Evolutionary conservation across 1,284 basidiomycete genomes (phyloP).

Genomic region (Austroboletus rostrupii): DNA sequence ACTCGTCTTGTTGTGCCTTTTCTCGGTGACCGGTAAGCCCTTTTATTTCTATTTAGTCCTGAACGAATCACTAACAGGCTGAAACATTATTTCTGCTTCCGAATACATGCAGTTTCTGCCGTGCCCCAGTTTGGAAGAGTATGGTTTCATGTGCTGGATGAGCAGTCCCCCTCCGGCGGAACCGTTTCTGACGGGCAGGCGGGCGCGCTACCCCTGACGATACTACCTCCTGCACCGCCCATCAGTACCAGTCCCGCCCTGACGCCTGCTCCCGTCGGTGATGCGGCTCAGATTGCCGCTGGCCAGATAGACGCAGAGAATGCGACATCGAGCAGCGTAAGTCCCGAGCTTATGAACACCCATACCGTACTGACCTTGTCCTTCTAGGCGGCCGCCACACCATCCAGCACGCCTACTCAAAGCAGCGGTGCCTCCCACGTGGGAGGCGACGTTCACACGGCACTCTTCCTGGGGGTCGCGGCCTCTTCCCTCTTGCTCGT

Average conservation of each 20-base stretch:
- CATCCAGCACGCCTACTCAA: not conserved
- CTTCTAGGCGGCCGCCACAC: not conserved
- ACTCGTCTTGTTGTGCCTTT: constrained; percentile 4
- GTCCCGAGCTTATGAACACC: not conserved
- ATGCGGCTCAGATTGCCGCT: not conserved
- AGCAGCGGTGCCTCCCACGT: constrained; percentile 15
- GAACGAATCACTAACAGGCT: not conserved
- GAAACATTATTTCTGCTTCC: not conserved
- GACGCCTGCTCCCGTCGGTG: not conserved
- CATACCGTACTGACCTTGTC: not conserved
- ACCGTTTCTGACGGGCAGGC: not conserved
- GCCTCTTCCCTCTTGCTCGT: constrained; percentile 10
- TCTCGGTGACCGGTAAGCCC: constrained; percentile 9
- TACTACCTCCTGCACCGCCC: not conserved
- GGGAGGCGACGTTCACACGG: not conserved
- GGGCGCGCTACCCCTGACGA: not conserved
- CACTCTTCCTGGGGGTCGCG: constrained; percentile 7
- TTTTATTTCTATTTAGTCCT: not conserved
- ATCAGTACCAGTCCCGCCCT: not conserved
- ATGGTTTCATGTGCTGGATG: constrained; percentile 13
- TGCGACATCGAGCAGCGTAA: not conserved
- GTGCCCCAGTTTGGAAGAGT: constrained; percentile 18
- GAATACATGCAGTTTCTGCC: constrained; percentile 13
- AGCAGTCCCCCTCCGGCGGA: not conserved
- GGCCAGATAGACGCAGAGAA: not conserved